Base-by-base conservation (phyloP, 768 basidiomycete genomes). In the Psilocybe tampanensis region DNA sequence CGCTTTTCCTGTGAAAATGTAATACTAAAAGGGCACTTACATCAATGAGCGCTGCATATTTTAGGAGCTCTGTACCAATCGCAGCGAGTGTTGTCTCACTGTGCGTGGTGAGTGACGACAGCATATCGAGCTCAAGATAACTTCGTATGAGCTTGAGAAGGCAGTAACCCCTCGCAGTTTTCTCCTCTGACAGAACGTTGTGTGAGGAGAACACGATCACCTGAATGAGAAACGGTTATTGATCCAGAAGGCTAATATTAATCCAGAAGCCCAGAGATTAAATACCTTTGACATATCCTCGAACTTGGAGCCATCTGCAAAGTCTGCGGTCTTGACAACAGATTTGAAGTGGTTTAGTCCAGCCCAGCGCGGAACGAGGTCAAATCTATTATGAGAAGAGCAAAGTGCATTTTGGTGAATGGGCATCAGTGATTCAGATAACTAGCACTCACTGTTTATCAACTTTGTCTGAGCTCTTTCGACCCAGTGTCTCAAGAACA, bases 71-170 rank as follows among this genome's bases (percentile, higher is more conserved):
- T 9, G 53, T 47, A 22, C 48, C 29, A 8, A 68, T 68, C 9
- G 50, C 59, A 5, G 3, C 24, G 49, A 75, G 52, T 1, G 70
- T 73, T 1, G 59, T 51, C 1, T 67, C 59, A 0, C 70, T 73
- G 36, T 76, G 75, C 29, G 73, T 59, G 21, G 73, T 67, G 0
- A 77, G 58, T 0, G 64, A 61, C 1, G 67, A 17, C 44, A 60
- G 70, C 51, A 71, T 67, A 39, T 73, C 66, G 3, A 76, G 55
- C 21, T 68, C 63, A 1, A 72, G 42, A 50, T 73, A 77, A 33
- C 62, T 66, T 5, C 66, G 65, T 2, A 77, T 52, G 12, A 71
- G 59, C 15, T 63, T 39, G 1, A 77, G 60, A 12, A 77, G 58
- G 1, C 24, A 5, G 57, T 68, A 72, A 0, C 69, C 73, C 8